Conservation (phyloP, 106 monocot genomes). For the Narthecium ossifragum region DNA sequence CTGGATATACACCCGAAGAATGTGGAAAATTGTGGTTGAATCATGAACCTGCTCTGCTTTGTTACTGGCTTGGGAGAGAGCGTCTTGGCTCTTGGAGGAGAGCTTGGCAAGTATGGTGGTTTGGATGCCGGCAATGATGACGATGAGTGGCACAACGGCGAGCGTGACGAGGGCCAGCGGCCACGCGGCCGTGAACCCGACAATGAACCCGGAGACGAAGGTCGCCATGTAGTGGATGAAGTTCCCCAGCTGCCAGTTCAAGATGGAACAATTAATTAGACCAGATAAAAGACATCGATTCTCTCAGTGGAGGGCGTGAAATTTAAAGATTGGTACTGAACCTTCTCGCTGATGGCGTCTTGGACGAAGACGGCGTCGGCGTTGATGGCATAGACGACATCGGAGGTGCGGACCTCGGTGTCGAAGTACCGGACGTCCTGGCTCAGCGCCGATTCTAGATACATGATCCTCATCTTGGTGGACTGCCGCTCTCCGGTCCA, state of each 20-base stretch:
- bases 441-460: constrained; percentile 67
- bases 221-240: constrained; percentile 85
- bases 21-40: not conserved
- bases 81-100: constrained; percentile 63
- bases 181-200: constrained; percentile 87
- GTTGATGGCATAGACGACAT: constrained; percentile 89
- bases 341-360: constrained; percentile 98
- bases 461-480: constrained; percentile 82
- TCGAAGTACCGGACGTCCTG: constrained; percentile 92
- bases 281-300: too few species aligned
- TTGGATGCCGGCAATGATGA: constrained; percentile 70
- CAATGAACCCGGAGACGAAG: constrained; percentile 74
- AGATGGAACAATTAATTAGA: not conserved
- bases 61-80: constrained; percentile 71
- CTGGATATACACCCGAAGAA: too few species aligned
- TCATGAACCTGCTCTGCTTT: constrained; percentile 43
- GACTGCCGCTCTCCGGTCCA: constrained; percentile 96
- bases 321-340: not conserved
- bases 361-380: constrained; percentile 80
- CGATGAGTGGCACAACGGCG: constrained; percentile 78
- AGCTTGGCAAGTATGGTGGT: constrained; percentile 61
- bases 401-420: constrained; percentile 82
- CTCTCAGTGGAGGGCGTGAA: not conserved
- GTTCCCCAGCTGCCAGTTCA: constrained; percentile 49
- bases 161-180: constrained; percentile 88